These are phyloP conservation scores for Chalciporus pseudorubinellus DNA, from an alignment of 768 basidiomycete species.

Conservation along the genomic window DNA sequence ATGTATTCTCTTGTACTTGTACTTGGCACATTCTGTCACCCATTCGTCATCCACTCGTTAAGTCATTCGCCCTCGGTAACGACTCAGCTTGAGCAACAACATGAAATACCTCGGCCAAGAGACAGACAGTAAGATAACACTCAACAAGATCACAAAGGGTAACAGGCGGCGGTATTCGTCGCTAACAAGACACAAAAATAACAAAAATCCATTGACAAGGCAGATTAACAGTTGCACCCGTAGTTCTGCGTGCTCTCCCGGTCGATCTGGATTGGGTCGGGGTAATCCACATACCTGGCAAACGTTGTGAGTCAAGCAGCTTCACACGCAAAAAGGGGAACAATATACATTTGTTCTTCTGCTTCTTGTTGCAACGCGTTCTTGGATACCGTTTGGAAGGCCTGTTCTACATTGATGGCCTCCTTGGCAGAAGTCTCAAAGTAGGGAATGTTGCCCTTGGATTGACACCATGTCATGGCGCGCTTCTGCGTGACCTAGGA, in stretches of 20 bases:
- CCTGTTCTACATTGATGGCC: slow-evolving; percentile 99
- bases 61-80: slow-evolving; percentile 10
- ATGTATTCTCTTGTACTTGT: slow-evolving; percentile 26
- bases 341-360: slow-evolving; percentile 84
- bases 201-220: slow-evolving; percentile 21
- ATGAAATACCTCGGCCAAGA: slow-evolving; percentile 24
- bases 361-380: slow-evolving; percentile 97
- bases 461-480: slow-evolving; percentile 99
- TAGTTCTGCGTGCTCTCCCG: slow-evolving; percentile 88
- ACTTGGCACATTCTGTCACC: slow-evolving; percentile 1
- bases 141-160: slow-evolving; percentile 32
- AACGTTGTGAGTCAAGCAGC: slow-evolving; percentile 10
- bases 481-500: slow-evolving; percentile 95
- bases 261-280: slow-evolving; percentile 97
- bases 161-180: slow-evolving; percentile 28
- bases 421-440: slow-evolving; percentile 99
- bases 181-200: slow-evolving; percentile 24
- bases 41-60: slow-evolving; percentile 10
- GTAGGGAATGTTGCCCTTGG: slow-evolving; percentile 99
- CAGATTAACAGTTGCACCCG: slow-evolving; percentile 81
- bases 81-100: slow-evolving; percentile 16
- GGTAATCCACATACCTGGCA: slow-evolving; percentile 95
- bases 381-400: slow-evolving; percentile 99
- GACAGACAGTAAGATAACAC: slow-evolving; percentile 34
- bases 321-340: slow-evolving; percentile 11